Evolutionary conservation across 805 yeast genomes (phyloP), one percentile per base, ranked within the genome.

Genomic region (Candida andamanensis): DNA sequence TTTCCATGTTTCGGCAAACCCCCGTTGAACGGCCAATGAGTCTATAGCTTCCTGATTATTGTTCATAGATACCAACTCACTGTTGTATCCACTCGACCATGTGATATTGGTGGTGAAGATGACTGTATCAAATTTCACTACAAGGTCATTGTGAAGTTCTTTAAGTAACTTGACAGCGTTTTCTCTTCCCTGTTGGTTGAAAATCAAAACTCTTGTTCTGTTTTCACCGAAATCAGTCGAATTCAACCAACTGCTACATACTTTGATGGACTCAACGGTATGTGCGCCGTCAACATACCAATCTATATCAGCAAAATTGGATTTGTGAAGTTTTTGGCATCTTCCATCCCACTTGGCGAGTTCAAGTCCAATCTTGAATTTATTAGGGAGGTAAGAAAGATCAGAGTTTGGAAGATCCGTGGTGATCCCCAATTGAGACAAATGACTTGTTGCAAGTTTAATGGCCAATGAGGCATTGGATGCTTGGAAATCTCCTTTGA

Each of bases 281-380:
- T 92, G 99, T 0, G 98, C 97, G 13, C 99, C 99, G 59, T 92
- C 99, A 11, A 90, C 59, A 42, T 61, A 79, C 95, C 96, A 92
- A n/a, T 71, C 73, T 12, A 80, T 58, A 3, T 58, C 53, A 24
- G 54, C 60, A 39, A 44, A 58, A 2, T 53, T 62, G 15, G 63
- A 60, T 11, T 60, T 57, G 16, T 64, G 63, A 18, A 85, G 56
- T 2, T 76, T 68, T 59, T 94, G 97, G 47, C 97, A 90, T 45
- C 99, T 69, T 1, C 99, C 99, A n/a, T 92, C 92, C 96, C 97
- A 92, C 27, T 67, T 60, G 1, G 95, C 83, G 2, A 58, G 37
- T 31, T 68, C 75, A 23, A 90, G 63, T 2, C 96, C 97, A 11
- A 46, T 44, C 4, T 63, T 40, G 35, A 80, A 74, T 41, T 62